Evolutionary conservation across 1,284 basidiomycete species (phyloP), one percentile per base, ranked within the genome.

Genomic region (Cutaneotrichosporon sp.): DNA sequence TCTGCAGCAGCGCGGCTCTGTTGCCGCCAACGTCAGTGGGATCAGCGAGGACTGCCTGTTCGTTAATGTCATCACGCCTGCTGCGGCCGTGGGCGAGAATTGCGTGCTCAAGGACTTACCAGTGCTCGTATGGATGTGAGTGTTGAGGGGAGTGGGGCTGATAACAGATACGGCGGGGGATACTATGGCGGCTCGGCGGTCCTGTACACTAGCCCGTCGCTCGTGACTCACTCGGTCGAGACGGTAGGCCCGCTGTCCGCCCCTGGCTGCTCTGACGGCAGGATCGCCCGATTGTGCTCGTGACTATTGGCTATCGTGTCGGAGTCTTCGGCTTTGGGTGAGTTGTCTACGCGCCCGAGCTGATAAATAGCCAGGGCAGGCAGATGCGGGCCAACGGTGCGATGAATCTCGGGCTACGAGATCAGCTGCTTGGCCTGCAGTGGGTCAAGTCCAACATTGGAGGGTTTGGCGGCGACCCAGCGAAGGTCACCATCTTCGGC

Each of bases 381-480:
- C 69, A 70, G n/a, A 64, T 67, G 11, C 66, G 60, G 3, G 64
- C 63, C 14, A 64, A 68, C 43, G 57, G 58, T 7, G 72, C 68
- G 0, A 63, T 64, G 29, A 76, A 76, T 50, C 64, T 75, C 14
- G 76, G 76, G 17, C 51, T 75, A 22, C 60, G 62, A 45, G 79
- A 81, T 57, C 75, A 79, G 54, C 63, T 73, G 7, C 64, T 75
- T 20, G 77, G 73, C 0, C 65, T 81, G 5, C 62, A 77, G 51
- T 81, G 79, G 79, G 73, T 81, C 1, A 72, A 77, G 44, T 41
- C 72, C 47, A 74, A 80, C 57, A 77, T 80, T 46, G 60, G 55
- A 24, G 62, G 64, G 3, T 80, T 79, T 52, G 79, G 79, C 3
- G 80, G 80, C 17, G 73, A 79, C 55, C 62, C 65, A 6, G 51